Conservation (phyloP, 2,329 filamentous ascomycete genomes). For the Colletotrichum incanum region DNA sequence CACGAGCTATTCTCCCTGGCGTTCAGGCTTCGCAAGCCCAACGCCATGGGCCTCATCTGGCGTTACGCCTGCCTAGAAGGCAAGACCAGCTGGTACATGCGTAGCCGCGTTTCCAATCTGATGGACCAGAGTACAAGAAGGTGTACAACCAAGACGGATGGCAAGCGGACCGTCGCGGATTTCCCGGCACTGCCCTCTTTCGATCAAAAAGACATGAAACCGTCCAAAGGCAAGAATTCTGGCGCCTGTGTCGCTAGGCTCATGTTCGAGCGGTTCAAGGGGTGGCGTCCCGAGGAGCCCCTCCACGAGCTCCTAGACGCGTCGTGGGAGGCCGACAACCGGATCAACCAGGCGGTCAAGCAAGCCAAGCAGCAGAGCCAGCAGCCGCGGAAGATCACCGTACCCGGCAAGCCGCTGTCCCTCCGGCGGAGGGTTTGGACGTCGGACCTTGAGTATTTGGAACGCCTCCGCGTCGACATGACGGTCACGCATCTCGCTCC, state of each 20-base stretch:
- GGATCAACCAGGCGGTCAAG: constrained; percentile 21
- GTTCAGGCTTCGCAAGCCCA: constrained; percentile 51
- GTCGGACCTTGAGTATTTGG: not conserved
- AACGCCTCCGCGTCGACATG: not conserved
- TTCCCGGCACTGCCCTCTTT: constrained; percentile 23
- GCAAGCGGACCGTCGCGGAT: not conserved
- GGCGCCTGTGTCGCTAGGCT: not conserved
- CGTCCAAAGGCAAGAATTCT: not conserved
- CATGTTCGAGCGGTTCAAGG: not conserved
- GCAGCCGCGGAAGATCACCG: not conserved
- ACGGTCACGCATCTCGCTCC: constrained; percentile 7
- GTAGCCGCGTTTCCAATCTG: constrained; percentile 44
- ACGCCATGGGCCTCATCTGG: constrained; percentile 52
- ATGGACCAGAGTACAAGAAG: not conserved
- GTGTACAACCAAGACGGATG: not conserved
- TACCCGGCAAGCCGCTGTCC: not conserved
- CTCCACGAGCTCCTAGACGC: constrained; percentile 32
- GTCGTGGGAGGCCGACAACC: constrained; percentile 25
- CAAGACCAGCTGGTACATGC: constrained; percentile 49
- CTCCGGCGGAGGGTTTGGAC: not conserved
- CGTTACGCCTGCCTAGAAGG: constrained; percentile 51
- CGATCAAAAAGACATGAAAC: constrained; percentile 5
- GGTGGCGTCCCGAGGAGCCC: constrained; percentile 14
- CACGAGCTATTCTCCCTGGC: constrained; percentile 57
- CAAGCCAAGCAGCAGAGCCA: constrained; percentile 21